Conservation (phyloP, 768 basidiomycete species). For the Leccinellum albellum region DNA sequence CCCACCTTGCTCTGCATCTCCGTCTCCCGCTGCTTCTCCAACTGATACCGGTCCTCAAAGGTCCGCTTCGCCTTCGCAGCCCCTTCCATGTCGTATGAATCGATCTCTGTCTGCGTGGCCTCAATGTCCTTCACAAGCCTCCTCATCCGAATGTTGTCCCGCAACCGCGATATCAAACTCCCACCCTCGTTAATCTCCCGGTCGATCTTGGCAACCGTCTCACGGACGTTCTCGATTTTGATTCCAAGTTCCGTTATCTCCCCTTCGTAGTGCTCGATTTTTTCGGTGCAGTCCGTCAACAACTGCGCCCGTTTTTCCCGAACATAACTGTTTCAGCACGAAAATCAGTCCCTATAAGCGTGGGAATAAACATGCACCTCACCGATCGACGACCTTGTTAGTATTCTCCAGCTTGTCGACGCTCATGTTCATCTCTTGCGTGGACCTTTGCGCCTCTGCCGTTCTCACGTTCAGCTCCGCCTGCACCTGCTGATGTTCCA, state of each 20-base stretch:
- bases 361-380: background rate
- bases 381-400: slow-evolving; percentile 68
- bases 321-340: slow-evolving; percentile 55
- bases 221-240: slow-evolving; percentile 39
- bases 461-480: slow-evolving; percentile 48
- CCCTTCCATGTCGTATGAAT: slow-evolving; percentile 75
- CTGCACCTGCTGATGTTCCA: slow-evolving; percentile 48
- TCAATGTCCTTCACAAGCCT: slow-evolving; percentile 63
- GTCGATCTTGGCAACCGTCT: slow-evolving; percentile 55
- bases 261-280: slow-evolving; percentile 46
- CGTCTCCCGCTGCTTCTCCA: slow-evolving; percentile 69
- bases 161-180: slow-evolving; percentile 62
- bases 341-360: background rate
- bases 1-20: slow-evolving; percentile 66
- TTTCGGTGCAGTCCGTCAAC: slow-evolving; percentile 55
- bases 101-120: slow-evolving; percentile 66
- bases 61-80: slow-evolving; percentile 80
- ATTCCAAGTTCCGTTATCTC: slow-evolving; percentile 41
- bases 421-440: slow-evolving; percentile 64
- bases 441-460: slow-evolving; percentile 47
- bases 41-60: slow-evolving; percentile 77
- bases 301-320: slow-evolving; percentile 60
- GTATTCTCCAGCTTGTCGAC: slow-evolving; percentile 57
- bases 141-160: slow-evolving; percentile 81
- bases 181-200: slow-evolving; percentile 78